Evolutionary conservation across 2,329 filamentous ascomycete species (phyloP).

Genomic region (Trichoderma atrobrunneum): DNA sequence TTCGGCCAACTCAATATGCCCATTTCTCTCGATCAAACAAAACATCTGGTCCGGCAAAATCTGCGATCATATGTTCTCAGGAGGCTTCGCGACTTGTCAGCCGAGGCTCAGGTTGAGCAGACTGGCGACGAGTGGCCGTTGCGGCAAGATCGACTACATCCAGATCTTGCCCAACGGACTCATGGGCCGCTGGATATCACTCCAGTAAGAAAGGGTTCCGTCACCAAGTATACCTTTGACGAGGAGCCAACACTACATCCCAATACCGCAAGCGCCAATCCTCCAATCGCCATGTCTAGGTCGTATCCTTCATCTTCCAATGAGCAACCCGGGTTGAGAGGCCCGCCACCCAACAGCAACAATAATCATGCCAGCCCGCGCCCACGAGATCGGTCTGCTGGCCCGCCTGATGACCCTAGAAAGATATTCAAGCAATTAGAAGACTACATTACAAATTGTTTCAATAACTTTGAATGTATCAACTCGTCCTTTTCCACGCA

Average conservation of each 20-base stretch:
- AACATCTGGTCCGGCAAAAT: conserved; percentile 33
- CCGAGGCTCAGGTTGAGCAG: conserved; percentile 19
- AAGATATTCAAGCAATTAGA: conserved; percentile 73
- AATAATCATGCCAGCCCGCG: conserved; percentile 21
- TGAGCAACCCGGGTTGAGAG: conserved; percentile 35
- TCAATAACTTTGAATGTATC: conserved; percentile 62
- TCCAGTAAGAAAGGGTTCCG: conserved; percentile 6
- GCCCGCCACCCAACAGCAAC: conserved; percentile 21
- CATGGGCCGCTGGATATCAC: not conserved
- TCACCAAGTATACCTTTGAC: conserved; percentile 34
- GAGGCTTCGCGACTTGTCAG: conserved; percentile 23
- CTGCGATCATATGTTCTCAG: conserved; percentile 33
- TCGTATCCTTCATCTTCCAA: conserved; percentile 48
- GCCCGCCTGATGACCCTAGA: conserved; percentile 41
- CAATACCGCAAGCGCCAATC: conserved; percentile 29
- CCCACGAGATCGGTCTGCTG: conserved; percentile 23
- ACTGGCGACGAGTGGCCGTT: not conserved
- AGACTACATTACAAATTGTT: conserved; percentile 69
- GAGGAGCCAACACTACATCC: conserved; percentile 38
- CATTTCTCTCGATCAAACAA: conserved; percentile 37
- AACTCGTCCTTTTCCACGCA: conserved; percentile 69
- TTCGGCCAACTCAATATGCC: conserved; percentile 26
- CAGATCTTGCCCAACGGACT: conserved; percentile 4
- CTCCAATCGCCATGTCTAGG: conserved; percentile 25
- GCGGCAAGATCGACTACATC: conserved; percentile 17